Base-by-base conservation (phyloP, 2,329 filamentous ascomycete genomes). In the Penicillium brasilianum region DNA sequence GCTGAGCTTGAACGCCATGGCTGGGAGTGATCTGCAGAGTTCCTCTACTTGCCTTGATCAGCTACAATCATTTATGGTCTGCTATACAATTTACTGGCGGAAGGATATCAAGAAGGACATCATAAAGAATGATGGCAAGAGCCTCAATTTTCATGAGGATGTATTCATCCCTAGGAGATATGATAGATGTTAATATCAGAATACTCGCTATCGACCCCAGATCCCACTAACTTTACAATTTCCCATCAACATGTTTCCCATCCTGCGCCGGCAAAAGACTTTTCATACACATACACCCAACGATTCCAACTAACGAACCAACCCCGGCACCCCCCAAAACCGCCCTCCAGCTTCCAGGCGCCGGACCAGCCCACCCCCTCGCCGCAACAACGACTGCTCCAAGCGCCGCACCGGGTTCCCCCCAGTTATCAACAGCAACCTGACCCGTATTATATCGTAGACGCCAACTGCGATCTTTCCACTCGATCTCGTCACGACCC, bases 401-500 rank as follows among this genome's bases (percentile, higher is more conserved):
- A 18, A 59, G 13, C 25, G 44, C 50, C 10, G 52, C 60, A 3
- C 51, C 63, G 30, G 43, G 34, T 10, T 51, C 44, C 48, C 48
- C 59, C 50, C 56, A 59, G 4, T 66, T 62, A 34, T 62, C 53
- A 48, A 67, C 44, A n/a, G 49, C 61, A 34, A 84, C 69, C 77
- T 90, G 87, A 0, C 84, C 82, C 43, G 75, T 71, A 64, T 85
- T 89, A 74, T 84, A 84, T 46, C 87, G 66, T 53, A 90, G 69
- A 32, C 87, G 77, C 86, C 87, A 90, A 58, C 82, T 82, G 18
- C 88, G 79, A 70, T 90, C 87, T 68, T 83, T 75, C 87, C 87
- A 90, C 73, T 90, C 87, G 34, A 90, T 85, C 43, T 83, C 78
- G 65, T 86, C 81, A 16, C 80, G 78, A 0, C 83, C 85, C 56